Percentiles rank a stretch among this genome's conserved stretches.
phyloP scores from a whole-genome alignment of 1,284 basidiomycete species.

The Pholiota adiposa region DNA sequence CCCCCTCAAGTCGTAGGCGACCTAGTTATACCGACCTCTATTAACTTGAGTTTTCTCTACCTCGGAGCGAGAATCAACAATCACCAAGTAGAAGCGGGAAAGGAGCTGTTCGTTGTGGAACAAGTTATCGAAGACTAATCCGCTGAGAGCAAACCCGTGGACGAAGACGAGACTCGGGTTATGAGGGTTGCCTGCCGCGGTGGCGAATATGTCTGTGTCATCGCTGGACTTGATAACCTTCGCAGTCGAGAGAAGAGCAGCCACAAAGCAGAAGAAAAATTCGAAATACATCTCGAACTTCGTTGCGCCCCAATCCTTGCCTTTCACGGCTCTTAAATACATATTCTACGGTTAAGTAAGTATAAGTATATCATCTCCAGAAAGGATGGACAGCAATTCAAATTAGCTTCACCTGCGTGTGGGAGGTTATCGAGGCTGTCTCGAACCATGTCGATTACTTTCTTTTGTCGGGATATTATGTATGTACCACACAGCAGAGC shows the following conservation, averaged over 20 bases:
- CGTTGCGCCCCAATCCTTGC: too few species aligned
- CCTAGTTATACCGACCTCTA: constrained; percentile 11
- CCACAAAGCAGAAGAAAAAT: not conserved
- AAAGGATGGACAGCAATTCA: not conserved
- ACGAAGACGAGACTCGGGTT: constrained; percentile 23
- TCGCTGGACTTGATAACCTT: constrained; percentile 19
- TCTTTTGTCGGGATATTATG: not conserved
- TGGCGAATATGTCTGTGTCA: constrained; percentile 21
- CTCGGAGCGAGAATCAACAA: not conserved
- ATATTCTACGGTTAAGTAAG: not conserved
- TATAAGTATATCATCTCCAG: not conserved
- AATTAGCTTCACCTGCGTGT: not conserved
- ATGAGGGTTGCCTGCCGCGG: constrained; percentile 13
- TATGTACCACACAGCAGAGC: not conserved
- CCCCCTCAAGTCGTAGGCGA: constrained; percentile 29
- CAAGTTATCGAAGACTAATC: constrained; percentile 21
- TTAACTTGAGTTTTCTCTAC: not conserved
- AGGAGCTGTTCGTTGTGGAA: constrained; percentile 18
- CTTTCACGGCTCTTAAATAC: not conserved
- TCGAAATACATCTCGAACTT: not conserved
- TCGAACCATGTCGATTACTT: not conserved
- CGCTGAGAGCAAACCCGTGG: constrained; percentile 23
- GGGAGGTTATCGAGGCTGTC: too few species aligned
- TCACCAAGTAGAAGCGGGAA: constrained; percentile 20
- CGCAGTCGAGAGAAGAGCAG: not conserved